These are phyloP conservation scores for Saksenaea vasiformis DNA, from an alignment of 371 early-diverging fungal genomes.

Conservation along the genomic window DNA sequence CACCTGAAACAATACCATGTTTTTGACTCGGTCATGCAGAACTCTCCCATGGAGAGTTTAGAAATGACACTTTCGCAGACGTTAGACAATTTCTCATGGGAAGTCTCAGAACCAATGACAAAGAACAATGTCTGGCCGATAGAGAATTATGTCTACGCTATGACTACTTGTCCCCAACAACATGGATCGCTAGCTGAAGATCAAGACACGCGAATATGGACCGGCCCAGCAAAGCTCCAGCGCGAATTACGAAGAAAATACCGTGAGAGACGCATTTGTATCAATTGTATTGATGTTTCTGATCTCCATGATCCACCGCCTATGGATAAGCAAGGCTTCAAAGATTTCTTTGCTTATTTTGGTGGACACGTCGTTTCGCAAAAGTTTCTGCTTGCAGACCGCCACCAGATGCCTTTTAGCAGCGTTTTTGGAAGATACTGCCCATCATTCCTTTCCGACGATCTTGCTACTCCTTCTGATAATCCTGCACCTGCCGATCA, in stretches of 20 bases:
- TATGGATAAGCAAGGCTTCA: not conserved
- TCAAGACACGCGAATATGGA: not conserved
- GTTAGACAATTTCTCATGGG: not conserved
- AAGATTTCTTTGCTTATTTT: not conserved
- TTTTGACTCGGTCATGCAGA: not conserved
- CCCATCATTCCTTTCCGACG: not conserved
- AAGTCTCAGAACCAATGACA: not conserved
- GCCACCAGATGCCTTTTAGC: not conserved
- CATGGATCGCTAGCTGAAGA: not conserved
- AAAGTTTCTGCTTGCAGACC: not conserved
- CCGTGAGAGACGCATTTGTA: not conserved
- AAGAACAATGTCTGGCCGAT: not conserved
- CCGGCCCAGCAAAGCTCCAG: not conserved
- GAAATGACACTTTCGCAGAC: slow-evolving; percentile 4
- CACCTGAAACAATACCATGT: not conserved
- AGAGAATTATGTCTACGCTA: not conserved
- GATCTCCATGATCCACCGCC: not conserved
- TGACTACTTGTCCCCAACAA: not conserved
- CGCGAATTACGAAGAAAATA: not conserved
- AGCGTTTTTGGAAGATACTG: not conserved
- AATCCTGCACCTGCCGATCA: not conserved
- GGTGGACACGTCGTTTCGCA: not conserved
- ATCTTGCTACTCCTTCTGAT: not conserved
- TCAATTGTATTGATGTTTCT: not conserved
- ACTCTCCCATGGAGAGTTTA: not conserved